Base-by-base conservation (phyloP, 2,329 filamentous ascomycete species). In the Alternaria tenuissima region DNA sequence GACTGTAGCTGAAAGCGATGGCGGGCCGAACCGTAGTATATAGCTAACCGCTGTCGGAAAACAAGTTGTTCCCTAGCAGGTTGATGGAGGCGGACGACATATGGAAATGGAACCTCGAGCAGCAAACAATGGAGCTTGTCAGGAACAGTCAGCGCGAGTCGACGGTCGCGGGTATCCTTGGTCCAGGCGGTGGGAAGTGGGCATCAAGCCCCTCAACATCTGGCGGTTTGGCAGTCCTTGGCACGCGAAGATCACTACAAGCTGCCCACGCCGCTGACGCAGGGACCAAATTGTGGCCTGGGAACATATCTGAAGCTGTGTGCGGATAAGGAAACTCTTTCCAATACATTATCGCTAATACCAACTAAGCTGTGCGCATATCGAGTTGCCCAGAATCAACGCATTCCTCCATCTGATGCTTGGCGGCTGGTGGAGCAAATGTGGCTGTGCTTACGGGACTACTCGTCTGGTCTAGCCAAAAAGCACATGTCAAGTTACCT, bases 1-100 rank as follows among this genome's bases (percentile, higher is more conserved):
- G 57, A 61, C 32, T 60, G 63, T 48, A 65, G 62, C 63, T 65
- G 61, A 66, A 64, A 66, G 62, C 63, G 64, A 67, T 62, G 63
- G 66, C 71, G 66, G 71, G 65, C 70, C 65, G 66, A 55, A 66
- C 66, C 61, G 69, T 65, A 49, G 52, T 42, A 30, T 49, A 46
- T 62, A 51, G 70, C 72, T 77, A 77, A 67, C 75, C 75, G 67
- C 71, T 76, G 67, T 78, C 75, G 58, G 72, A 73, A 72, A 78
- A 78, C 71, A 74, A 59, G 52, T 68, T 71, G 72, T 74, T 76
- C 69, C 75, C 73, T 60, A 73, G 65, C 63, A 69, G 63, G 53
- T 70, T 71, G 65, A 66, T 74, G 63, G 65, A 67, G 56, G 71
- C 66, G 54, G 65, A 76, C 73, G 76, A 78, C 76, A 78, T 78